Conservation (phyloP, 441 rosid genomes). For the Aleurites moluccanus region DNA sequence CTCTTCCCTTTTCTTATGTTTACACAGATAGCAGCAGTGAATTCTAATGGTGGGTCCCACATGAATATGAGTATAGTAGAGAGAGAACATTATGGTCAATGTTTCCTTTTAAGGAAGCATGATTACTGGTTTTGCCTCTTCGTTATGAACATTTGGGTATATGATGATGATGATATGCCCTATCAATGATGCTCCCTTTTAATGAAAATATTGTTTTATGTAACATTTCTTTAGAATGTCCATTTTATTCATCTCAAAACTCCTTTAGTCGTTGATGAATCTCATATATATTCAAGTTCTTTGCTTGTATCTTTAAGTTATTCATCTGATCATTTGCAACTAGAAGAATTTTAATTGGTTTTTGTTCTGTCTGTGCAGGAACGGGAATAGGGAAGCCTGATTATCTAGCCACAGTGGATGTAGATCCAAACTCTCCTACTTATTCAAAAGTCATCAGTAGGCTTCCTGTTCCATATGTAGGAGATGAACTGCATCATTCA, state of each 20-base stretch:
- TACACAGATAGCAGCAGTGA: too few species aligned
- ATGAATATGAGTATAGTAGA: too few species aligned
- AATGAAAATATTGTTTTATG: too few species aligned
- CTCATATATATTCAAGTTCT: neutral
- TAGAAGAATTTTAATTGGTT: neutral
- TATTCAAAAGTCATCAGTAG: slow-evolving; percentile 77
- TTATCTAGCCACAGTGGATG: slow-evolving; percentile 76
- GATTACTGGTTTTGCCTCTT: neutral
- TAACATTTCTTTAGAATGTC: too few species aligned
- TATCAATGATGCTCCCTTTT: too few species aligned
- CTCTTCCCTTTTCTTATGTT: too few species aligned
- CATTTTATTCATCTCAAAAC: neutral
- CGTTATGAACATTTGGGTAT: neutral
- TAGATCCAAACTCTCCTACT: slow-evolving; percentile 70
- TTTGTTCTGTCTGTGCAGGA: slow-evolving; percentile 40
- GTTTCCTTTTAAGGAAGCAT: neutral
- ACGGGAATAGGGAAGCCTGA: slow-evolving; percentile 81
- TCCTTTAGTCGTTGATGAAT: neutral
- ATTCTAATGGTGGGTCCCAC: too few species aligned
- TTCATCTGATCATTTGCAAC: neutral
- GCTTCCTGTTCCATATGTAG: slow-evolving; percentile 63
- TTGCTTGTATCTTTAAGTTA: neutral
- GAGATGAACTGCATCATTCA: slow-evolving; percentile 91
- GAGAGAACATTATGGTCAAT: neutral
- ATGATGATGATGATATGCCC: neutral